These are phyloP conservation scores for Wilcoxina mikolae DNA, from an alignment of 495 filamentous ascomycete species.

Conservation along the genomic window DNA sequence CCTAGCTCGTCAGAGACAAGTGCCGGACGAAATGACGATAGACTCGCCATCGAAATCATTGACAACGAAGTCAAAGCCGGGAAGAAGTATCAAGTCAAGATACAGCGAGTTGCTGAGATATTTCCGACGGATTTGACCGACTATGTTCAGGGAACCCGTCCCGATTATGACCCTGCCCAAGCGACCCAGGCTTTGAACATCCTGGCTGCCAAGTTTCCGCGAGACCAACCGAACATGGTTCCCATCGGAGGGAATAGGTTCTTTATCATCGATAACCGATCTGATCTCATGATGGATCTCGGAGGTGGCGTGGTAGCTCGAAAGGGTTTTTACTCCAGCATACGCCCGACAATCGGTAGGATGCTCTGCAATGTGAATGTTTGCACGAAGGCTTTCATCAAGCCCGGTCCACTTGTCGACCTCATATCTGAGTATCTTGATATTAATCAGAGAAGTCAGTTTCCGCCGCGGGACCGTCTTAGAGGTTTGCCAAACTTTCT, in stretches of 20 bases:
- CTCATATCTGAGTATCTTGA: not conserved
- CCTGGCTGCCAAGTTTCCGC: conserved; percentile 27
- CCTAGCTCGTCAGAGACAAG: too few relatives aligned
- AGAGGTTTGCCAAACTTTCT: not conserved
- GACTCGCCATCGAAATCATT: conserved; percentile 32
- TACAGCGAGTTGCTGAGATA: conserved; percentile 18
- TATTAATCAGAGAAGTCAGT: not conserved
- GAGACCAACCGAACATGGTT: conserved; percentile 12
- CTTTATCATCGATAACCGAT: too few relatives aligned
- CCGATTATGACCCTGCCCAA: conserved; percentile 22
- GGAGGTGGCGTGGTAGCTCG: conserved; percentile 37
- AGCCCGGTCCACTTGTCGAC: conserved; percentile 11
- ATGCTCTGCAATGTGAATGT: conserved; percentile 37
- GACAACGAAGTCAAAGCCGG: conserved; percentile 28
- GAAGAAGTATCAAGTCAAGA: conserved; percentile 22
- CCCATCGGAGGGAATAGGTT: conserved; percentile 24
- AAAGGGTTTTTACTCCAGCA: conserved; percentile 42
- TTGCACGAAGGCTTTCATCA: conserved; percentile 35
- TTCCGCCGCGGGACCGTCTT: not conserved
- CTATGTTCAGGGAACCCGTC: conserved; percentile 19
- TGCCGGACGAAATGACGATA: not conserved
- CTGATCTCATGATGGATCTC: conserved; percentile 14
- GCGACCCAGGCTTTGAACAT: conserved; percentile 31
- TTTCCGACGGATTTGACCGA: conserved; percentile 17
- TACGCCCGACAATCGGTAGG: conserved; percentile 39